Percentiles rank a stretch among this genome's conserved stretches.
phyloP scores from a whole-genome alignment of 1,284 basidiomycete genomes.

The Erythrobasidium hasegawianum region DNA sequence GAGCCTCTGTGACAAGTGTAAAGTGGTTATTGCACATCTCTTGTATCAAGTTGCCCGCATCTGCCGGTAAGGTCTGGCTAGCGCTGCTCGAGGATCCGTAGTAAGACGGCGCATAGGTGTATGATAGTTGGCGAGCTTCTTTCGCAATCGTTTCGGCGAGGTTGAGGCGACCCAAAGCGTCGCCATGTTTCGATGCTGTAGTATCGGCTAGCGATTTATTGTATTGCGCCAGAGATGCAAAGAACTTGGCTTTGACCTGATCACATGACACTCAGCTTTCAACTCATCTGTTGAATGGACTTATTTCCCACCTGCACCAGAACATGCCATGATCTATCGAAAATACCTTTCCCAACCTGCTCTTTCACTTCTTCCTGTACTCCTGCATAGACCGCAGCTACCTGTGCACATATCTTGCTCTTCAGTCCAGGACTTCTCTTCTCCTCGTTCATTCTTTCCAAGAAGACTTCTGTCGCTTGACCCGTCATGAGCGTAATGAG shows the following conservation, averaged over 20 bases:
- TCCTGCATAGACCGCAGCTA: conserved; percentile 71
- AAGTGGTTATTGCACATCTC: conserved; percentile 82
- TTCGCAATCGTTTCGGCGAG: conserved; percentile 77
- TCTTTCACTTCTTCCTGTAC: conserved; percentile 89
- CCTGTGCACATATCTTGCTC: conserved; percentile 79
- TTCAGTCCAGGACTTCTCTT: conserved; percentile 77
- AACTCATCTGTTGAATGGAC: neutral
- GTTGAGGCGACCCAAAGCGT: conserved; percentile 74
- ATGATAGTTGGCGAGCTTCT: conserved; percentile 70
- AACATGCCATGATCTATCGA: conserved; percentile 91
- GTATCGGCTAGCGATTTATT: conserved; percentile 77
- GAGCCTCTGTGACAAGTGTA: conserved; percentile 70
- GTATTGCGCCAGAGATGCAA: conserved; percentile 80
- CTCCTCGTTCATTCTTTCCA: conserved; percentile 89
- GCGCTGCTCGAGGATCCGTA: conserved; percentile 52
- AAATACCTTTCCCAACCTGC: conserved; percentile 89
- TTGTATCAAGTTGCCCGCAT: conserved; percentile 70
- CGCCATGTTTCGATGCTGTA: conserved; percentile 74
- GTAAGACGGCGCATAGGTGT: conserved; percentile 70
- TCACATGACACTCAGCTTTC: conserved; percentile 14
- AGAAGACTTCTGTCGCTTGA: conserved; percentile 93
- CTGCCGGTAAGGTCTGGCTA: conserved; percentile 77
- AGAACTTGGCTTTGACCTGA: conserved; percentile 86
- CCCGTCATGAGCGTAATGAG: conserved; percentile 79
- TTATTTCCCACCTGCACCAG: conserved; percentile 63